Conservation (phyloP, 192 early-diverging fungal genomes). For the Thoreauomyces humboldtii region DNA sequence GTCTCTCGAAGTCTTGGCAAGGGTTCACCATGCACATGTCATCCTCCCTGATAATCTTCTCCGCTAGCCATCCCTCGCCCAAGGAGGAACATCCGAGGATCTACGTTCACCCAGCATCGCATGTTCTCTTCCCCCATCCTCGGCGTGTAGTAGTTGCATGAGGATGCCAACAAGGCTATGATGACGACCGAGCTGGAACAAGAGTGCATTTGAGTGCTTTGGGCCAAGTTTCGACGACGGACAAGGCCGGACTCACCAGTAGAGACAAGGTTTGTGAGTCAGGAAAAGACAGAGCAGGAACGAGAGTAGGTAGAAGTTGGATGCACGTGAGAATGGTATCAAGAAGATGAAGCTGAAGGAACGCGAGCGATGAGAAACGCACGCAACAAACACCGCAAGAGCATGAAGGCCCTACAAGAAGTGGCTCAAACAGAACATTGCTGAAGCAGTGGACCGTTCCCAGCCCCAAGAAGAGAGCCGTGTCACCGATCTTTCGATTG, state of each 20-base stretch:
- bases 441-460: too few species aligned
- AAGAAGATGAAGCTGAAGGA: constrained; percentile 27
- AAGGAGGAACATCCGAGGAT: constrained; percentile 12
- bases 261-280: constrained; percentile 35
- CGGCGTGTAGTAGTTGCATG: constrained; percentile 26
- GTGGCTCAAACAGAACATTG: too few species aligned
- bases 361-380: not conserved
- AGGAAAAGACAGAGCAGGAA: constrained; percentile 31
- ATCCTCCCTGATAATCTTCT: too few species aligned
- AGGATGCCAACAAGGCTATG: constrained; percentile 16
- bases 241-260: constrained; percentile 30
- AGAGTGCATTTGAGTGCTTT: too few species aligned
- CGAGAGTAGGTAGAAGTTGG: constrained; percentile 27
- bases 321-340: constrained; percentile 32
- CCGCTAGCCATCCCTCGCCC: constrained; percentile 14
- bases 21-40: too few species aligned
- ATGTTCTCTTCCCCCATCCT: not conserved
- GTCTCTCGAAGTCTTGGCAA: too few species aligned
- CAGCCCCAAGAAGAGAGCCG: too few species aligned
- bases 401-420: too few species aligned
- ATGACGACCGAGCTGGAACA: constrained; percentile 20
- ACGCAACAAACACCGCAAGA: too few species aligned
- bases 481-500: too few species aligned
- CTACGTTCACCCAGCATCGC: constrained; percentile 21
- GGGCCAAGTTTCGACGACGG: too few species aligned